Evolutionary conservation across 1,284 basidiomycete species (phyloP), one percentile per base, ranked within the genome.

Genomic region (Pascua guehoae): DNA sequence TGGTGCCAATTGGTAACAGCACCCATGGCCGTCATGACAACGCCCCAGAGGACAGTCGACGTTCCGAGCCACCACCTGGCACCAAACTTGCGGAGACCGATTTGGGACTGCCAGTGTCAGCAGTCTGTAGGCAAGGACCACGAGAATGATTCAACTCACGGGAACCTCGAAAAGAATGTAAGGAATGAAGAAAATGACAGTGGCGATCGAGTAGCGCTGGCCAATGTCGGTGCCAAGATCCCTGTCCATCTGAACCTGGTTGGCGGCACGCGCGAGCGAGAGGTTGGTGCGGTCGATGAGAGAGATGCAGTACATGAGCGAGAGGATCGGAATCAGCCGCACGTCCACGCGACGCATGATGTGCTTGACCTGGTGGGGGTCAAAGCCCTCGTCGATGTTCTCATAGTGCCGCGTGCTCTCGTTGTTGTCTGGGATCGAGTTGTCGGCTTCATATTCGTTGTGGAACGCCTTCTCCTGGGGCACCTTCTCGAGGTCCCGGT

Each of bases 11-110:
- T 64, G 49, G 64, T 68, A 14, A 68, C 63, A 51, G 72, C 74
- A 5, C 65, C 73, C 70, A 75, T 73, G 16, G 69, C 70, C n/a
- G 79, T 52, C 72, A 78, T 77, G 53, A 76, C 65, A 7, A 74
- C 55, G 37, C 78, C 78, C 73, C 77, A 79, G 44, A 66, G 60
- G 46, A 69, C 32, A n/a, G 57, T 54, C n/a, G 57, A 51, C 4
- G 47, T 42, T 15, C 45, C 54, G 42, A 62, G 60, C 60, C 60
- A 62, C 12, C 47, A 17, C 17, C 54, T 52, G 2, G 60, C 60
- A 9, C 64, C 60, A 37, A 64, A 64, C 17, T 60, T 58, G 16
- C 66, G 53, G 47, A 63, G 60, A 72, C 61, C 17, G 66, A 70
- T 46, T 42, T 62, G 60, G 2, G 61, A 58, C 57, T 58, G 37